Evolutionary conservation across 1,139 yeast genomes (phyloP).

Genomic region (Candida mesenterica): DNA sequence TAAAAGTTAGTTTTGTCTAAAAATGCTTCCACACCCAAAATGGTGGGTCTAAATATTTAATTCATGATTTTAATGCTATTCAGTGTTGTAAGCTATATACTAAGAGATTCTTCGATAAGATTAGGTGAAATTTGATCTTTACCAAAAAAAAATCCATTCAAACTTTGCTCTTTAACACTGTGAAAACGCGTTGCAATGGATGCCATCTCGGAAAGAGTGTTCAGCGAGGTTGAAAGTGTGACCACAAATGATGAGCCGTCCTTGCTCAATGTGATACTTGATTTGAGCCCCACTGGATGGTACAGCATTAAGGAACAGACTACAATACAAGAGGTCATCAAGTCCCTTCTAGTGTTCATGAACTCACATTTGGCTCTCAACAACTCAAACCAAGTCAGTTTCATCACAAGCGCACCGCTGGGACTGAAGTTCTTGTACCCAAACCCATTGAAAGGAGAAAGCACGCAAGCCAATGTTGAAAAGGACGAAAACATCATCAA

Average conservation of each 20-base stretch:
- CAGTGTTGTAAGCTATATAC: too few relatives aligned
- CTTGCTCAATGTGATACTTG: conserved; percentile 73
- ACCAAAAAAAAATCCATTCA: too few relatives aligned
- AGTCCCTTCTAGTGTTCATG: conserved; percentile 64
- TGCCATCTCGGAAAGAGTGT: conserved; percentile 69
- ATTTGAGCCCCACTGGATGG: conserved; percentile 81
- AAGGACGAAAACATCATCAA: conserved; percentile 20
- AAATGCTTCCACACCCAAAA: conserved; percentile 2
- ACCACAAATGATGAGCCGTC: conserved; percentile 68
- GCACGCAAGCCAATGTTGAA: conserved; percentile 15
- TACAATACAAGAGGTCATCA: conserved; percentile 53
- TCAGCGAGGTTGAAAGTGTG: conserved; percentile 45
- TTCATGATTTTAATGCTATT: too few relatives aligned
- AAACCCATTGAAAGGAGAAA: conserved; percentile 28
- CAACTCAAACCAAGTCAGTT: conserved; percentile 81
- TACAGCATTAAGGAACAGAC: conserved; percentile 45
- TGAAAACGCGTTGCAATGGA: conserved; percentile 46
- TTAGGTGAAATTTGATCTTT: too few relatives aligned
- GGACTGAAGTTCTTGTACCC: conserved; percentile 80
- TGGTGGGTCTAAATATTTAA: too few relatives aligned
- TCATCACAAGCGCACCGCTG: conserved; percentile 71
- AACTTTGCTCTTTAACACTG: neutral
- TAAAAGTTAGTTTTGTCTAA: neutral
- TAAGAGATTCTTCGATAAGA: too few relatives aligned
- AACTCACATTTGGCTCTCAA: conserved; percentile 87